phyloP scores from a whole-genome alignment of 2,329 filamentous ascomycete species.

The Diaporthe helianthi region DNA sequence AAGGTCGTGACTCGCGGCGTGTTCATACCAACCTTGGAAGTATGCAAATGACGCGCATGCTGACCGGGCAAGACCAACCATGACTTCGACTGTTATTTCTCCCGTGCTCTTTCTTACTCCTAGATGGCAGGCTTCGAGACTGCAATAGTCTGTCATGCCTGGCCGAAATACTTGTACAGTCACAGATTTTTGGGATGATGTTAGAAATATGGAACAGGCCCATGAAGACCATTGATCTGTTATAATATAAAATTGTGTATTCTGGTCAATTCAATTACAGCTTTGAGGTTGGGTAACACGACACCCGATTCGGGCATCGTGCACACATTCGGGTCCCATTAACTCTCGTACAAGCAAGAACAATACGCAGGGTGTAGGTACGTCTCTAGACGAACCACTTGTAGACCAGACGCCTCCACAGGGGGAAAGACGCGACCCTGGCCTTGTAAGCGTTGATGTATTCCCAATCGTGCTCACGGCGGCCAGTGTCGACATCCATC shows the following conservation, averaged over 20 bases:
- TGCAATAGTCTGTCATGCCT: no score
- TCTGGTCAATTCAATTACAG: background rate
- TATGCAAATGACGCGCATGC: background rate
- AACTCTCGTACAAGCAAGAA: background rate
- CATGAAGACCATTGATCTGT: no score
- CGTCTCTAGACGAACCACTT: slow-evolving; percentile 40
- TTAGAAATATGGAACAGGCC: background rate
- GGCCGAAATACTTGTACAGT: no score
- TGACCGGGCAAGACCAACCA: no score
- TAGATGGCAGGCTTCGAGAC: no score
- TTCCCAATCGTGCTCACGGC: slow-evolving; percentile 69
- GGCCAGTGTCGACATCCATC: slow-evolving; percentile 72
- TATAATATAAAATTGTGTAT: background rate
- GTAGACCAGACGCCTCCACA: slow-evolving; percentile 50
- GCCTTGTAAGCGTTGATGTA: slow-evolving; percentile 57
- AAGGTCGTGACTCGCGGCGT: background rate
- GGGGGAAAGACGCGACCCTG: slow-evolving; percentile 52
- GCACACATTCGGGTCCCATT: background rate
- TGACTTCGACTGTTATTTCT: background rate
- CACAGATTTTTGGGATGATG: background rate
- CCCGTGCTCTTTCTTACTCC: no score
- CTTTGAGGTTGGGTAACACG: background rate
- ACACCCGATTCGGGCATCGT: background rate
- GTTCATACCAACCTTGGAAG: background rate
- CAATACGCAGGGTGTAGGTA: no score